Evolutionary conservation across 495 filamentous ascomycete genomes (phyloP), one percentile per base, ranked within the genome.

Genomic region (Margaritispora aquatica): DNA sequence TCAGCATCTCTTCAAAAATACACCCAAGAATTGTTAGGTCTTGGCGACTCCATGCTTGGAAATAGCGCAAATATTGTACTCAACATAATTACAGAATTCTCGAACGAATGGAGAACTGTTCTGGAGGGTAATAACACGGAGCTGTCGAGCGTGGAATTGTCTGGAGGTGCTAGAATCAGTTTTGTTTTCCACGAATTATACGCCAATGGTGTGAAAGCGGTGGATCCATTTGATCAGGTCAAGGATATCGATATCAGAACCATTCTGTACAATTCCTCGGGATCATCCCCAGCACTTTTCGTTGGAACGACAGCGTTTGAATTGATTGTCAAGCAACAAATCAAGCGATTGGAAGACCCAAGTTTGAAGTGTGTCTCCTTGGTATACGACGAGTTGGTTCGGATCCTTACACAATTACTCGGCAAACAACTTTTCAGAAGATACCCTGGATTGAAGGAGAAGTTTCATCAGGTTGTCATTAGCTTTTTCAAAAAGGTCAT

Each of bases 141-240:
- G 67, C 77, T 98, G 5, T 97, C 95, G 29, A 96, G 88, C 73
- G 81, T 88, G 22, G 95, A 99, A 71, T 76, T 99, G 58, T 97
- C 93, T 1, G 95, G 95, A 58, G 95, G 95, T 75, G 95, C 95
- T 55, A 86, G 95, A 81, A 99, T 99, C 71, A 96, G 90, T 74
- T 99, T 99, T 68, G 95, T 99, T 41, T 99, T 96, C 81, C 95
- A 99, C 71, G 95, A 99, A 71, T 76, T 99, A 15, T 99, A 97
- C 73, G 85, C 92, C 46, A 99, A 99, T 73, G 95, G 95, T 73
- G 84, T 99, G 70, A 97, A 97, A 79, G 93, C 95, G 0, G 88
- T 99, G 21, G 95, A 97, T 71, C 95, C 95, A 17, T 99, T 99
- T 70, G 95, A 99, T 68, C 79, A 89, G 58, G 90, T 97, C 71